phyloP scores from a whole-genome alignment of 2,329 filamentous ascomycete genomes.

The Fusarium zealandicum region DNA sequence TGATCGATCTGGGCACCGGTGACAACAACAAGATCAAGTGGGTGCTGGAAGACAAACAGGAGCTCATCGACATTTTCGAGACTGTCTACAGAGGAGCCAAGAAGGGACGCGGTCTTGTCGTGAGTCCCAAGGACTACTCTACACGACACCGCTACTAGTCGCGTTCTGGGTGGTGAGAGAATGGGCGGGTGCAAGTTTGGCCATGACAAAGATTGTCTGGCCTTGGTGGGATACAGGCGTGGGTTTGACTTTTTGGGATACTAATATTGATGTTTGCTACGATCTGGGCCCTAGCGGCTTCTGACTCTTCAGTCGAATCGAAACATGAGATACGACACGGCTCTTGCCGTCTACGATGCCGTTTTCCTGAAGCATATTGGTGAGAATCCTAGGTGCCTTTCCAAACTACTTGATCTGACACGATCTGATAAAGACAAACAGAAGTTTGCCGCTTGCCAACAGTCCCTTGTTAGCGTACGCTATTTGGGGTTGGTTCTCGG shows the following conservation, averaged over 20 bases:
- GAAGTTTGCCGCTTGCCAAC: constrained; percentile 15
- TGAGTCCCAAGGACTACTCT: constrained; percentile 80
- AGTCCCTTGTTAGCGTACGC: background rate
- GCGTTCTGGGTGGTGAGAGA: background rate
- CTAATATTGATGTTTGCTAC: constrained; percentile 24
- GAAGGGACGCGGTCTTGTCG: constrained; percentile 95
- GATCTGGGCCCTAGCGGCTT: constrained; percentile 14
- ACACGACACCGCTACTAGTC: constrained; percentile 38
- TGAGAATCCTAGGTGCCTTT: constrained; percentile 34
- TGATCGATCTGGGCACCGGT: constrained; percentile 96
- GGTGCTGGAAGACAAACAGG: constrained; percentile 94
- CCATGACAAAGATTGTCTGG: background rate
- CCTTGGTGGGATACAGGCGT: constrained; percentile 4
- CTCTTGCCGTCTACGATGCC: background rate
- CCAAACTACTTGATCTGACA: constrained; percentile 27
- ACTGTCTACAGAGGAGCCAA: constrained; percentile 98
- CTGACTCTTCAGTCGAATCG: constrained; percentile 16
- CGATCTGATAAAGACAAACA: constrained; percentile 20
- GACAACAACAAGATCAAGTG: constrained; percentile 99
- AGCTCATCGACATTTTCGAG: constrained; percentile 98
- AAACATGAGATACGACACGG: constrained; percentile 27
- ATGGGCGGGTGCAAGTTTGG: background rate
- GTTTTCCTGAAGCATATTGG: constrained; percentile 21
- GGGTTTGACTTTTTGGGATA: constrained; percentile 11
- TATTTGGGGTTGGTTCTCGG: background rate